Evolutionary conservation across 2,329 filamentous ascomycete genomes (phyloP).

Genomic region (Hymenoscyphus salicellus): DNA sequence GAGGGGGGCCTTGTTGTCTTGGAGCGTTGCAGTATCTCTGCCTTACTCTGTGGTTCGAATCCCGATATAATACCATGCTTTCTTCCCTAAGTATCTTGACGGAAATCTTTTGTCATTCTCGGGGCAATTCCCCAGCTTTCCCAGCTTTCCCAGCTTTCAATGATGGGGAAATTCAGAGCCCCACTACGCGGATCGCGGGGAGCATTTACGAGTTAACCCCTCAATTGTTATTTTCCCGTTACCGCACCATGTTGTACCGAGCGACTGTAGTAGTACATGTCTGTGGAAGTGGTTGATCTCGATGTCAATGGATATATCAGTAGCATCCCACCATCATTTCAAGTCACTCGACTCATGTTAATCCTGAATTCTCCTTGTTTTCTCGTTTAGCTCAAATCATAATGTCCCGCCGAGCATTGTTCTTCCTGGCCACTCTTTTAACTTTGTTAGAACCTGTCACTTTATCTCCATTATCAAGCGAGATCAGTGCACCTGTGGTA

Average conservation of each 20-base stretch:
- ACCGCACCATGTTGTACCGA: neutral
- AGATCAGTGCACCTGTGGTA: conserved; percentile 40
- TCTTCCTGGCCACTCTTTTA: neutral
- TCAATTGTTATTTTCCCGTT: neutral
- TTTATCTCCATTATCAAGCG: neutral
- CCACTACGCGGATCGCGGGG: neutral
- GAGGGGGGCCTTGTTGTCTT: no score
- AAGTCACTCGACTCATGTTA: neutral
- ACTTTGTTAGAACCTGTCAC: neutral
- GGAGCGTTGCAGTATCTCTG: no score
- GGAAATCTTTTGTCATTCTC: no score
- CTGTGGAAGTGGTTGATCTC: neutral
- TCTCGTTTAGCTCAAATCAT: neutral
- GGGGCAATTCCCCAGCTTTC: neutral
- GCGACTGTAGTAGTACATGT: no score
- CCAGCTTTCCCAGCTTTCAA: neutral
- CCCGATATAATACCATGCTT: no score
- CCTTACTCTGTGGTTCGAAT: no score
- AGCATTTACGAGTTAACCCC: neutral
- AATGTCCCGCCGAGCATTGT: neutral
- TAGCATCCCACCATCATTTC: neutral
- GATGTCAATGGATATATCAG: neutral
- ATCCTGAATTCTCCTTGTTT: neutral
- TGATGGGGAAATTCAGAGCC: neutral
- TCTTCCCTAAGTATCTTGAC: no score